These are phyloP conservation scores for Nakaseomyces sp. DNA, from an alignment of 1,139 yeast species.

Conservation along the genomic window DNA sequence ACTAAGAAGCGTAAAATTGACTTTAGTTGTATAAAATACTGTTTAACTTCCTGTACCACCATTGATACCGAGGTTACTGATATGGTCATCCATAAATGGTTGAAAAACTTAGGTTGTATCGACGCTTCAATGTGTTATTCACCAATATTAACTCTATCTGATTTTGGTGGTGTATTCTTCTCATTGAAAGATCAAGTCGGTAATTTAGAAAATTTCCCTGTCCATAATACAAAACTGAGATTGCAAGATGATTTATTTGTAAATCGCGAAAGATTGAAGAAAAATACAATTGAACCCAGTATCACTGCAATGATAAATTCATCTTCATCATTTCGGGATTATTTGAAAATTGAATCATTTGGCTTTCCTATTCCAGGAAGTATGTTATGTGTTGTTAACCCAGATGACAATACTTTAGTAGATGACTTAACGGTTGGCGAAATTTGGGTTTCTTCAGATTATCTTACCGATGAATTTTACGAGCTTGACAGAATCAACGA, in stretches of 20 bases:
- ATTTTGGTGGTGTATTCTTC: conserved; percentile 94
- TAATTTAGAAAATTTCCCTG: conserved; percentile 25
- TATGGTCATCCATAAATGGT: conserved; percentile 83
- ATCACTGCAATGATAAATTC: conserved; percentile 28
- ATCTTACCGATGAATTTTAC: conserved; percentile 29
- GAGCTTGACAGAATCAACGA: conserved; percentile 31
- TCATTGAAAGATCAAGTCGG: conserved; percentile 86
- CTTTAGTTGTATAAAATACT: conserved; percentile 76
- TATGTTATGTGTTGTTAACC: conserved; percentile 85
- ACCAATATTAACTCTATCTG: conserved; percentile 82
- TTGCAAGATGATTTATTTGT: conserved; percentile 51
- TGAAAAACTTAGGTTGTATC: conserved; percentile 80
- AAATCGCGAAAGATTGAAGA: conserved; percentile 71
- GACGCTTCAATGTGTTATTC: conserved; percentile 72
- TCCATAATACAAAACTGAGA: conserved; percentile 23
- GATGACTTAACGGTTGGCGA: conserved; percentile 95
- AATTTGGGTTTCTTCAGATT: conserved; percentile 59
- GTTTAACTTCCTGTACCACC: conserved; percentile 80
- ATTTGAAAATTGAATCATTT: conserved; percentile 76
- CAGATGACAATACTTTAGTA: conserved; percentile 72
- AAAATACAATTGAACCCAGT: conserved; percentile 56
- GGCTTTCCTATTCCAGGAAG: conserved; percentile 95
- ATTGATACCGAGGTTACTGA: conserved; percentile 93
- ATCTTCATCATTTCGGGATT: conserved; percentile 31
- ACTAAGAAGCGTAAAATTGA: conserved; percentile 74